phyloP scores from a whole-genome alignment of 306 rosid genomes.

The Cucurbita pepo region DNA sequence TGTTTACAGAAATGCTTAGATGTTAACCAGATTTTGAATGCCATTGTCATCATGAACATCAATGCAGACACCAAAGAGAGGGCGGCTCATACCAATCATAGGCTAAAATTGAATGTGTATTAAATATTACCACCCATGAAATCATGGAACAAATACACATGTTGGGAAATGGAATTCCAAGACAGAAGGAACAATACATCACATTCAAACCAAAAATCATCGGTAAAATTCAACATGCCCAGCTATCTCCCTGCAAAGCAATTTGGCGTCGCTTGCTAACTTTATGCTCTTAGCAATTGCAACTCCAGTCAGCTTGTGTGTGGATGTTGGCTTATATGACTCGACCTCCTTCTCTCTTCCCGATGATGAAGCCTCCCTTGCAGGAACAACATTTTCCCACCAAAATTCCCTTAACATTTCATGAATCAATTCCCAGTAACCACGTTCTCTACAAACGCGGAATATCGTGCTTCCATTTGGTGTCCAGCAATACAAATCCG shows the following conservation, averaged over 20 bases:
- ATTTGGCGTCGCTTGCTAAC: conserved; percentile 59
- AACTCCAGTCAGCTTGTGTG: conserved; percentile 62
- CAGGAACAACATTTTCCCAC: conserved; percentile 96
- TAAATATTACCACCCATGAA: background rate
- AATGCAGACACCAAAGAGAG: background rate
- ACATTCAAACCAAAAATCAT: conserved; percentile 10
- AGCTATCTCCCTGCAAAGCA: conserved; percentile 63
- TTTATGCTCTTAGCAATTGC: conserved; percentile 53
- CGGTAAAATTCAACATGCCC: conserved; percentile 61
- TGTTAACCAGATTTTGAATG: background rate
- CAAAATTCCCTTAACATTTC: conserved; percentile 70
- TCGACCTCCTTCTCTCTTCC: conserved; percentile 43
- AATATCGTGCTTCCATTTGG: conserved; percentile 85
- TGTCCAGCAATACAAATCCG: conserved; percentile 86
- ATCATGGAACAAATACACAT: background rate
- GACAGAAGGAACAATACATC: conserved; percentile 4
- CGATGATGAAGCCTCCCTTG: conserved; percentile 45
- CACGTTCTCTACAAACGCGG: conserved; percentile 47
- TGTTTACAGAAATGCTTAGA: background rate
- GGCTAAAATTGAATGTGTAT: background rate
- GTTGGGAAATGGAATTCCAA: background rate
- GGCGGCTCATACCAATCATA: background rate
- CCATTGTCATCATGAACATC: background rate
- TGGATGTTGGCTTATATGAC: conserved; percentile 46
- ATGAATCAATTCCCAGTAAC: conserved; percentile 64